A percentile compares a stretch with the other conserved stretches of the same genome.
phyloP scores from a whole-genome alignment of 495 filamentous ascomycete species.

The Cercophora scortea region DNA sequence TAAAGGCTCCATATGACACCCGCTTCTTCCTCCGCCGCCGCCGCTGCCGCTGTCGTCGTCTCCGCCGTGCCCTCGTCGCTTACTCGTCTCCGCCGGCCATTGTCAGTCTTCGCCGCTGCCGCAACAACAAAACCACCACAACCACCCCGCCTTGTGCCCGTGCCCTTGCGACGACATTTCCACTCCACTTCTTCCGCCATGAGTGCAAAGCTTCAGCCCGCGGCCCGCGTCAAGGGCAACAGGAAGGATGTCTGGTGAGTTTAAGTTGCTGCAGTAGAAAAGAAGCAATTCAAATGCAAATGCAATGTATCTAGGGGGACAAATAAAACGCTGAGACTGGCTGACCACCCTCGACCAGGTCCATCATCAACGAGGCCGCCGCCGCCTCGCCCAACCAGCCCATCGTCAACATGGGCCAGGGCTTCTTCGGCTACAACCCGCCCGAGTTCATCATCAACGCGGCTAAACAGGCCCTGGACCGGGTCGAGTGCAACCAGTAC shows the following conservation, averaged over 20 bases:
- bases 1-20: too few relatives aligned
- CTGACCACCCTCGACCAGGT: constrained; percentile 49
- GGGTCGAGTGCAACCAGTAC: constrained; percentile 98
- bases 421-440: constrained; percentile 98
- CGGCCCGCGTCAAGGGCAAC: constrained; percentile 68
- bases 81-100: constrained; percentile 5
- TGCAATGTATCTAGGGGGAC: too few relatives aligned
- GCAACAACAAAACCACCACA: not conserved
- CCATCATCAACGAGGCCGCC: constrained; percentile 89
- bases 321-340: not conserved
- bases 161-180: not conserved
- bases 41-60: too few relatives aligned
- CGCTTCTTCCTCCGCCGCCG: too few relatives aligned
- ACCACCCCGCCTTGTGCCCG: not conserved
- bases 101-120: not conserved
- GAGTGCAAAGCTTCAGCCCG: constrained; percentile 52
- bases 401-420: constrained; percentile 93
- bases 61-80: not conserved
- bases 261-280: not conserved
- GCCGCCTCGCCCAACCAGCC: constrained; percentile 78
- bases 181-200: constrained; percentile 17
- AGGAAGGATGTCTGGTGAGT: constrained; percentile 89
- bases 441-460: constrained; percentile 86
- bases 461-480: constrained; percentile 78
- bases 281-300: not conserved